Evolutionary conservation across 768 basidiomycete genomes (phyloP), one percentile per base, ranked within the genome.

Genomic region (Suillus subluteus): DNA sequence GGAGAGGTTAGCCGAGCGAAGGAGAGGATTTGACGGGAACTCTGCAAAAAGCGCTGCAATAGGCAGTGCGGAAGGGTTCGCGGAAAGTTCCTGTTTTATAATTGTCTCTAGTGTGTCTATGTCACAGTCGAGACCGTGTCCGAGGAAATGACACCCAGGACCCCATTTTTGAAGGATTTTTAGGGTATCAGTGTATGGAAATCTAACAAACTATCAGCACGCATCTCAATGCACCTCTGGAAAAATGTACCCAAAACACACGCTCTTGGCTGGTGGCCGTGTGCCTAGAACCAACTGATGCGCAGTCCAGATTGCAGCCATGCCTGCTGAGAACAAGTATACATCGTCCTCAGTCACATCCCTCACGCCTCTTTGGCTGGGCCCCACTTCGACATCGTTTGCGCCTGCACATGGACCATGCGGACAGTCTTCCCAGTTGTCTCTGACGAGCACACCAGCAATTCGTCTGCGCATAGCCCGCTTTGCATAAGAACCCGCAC

Each of bases 81-180:
- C 73, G 6, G 74, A 71, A 21, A 50, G 74, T 70, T 86, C 84
- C 11, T 78, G 73, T 58, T 82, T 80, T 21, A 97, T 83, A 3
- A 94, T 76, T 9, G 69, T 75, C 68, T 94, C 91, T 0, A 99
- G 82, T 37, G 84, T 82, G 71, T 91, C 88, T 23, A 98, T 85
- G 65, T 95, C 94, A 18, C 83, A 76, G 65, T 94, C 89, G 9
- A 90, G 77, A 0, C 96, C 96, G 67, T 86, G 82, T 7, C 95
- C 96, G 55, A 94, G 84, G 82, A 98, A 96, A 75, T 95, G 84
- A 69, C 90, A 94, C 2, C 97, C 97, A 3, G 93, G 94, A 1
- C 97, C 97, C 95, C 96, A 99, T 78, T 99, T 98, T 71, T 96
- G 83, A 2, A 99, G 82, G 48, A 96, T 86, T 77, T 98, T 98